phyloP scores from a whole-genome alignment of 345 rosid species.

The Camelina neglecta region DNA sequence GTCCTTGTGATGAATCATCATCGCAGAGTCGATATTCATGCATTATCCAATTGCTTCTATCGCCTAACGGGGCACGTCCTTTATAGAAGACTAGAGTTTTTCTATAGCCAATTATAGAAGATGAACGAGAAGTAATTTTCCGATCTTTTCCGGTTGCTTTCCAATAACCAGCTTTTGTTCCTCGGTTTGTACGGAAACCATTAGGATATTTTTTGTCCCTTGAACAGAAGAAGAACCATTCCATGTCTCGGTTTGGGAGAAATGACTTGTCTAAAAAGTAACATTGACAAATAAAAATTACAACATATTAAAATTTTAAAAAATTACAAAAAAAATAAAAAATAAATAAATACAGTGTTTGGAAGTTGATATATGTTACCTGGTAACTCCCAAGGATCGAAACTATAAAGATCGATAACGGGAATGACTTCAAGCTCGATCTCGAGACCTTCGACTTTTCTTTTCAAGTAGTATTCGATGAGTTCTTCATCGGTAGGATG shows the following conservation, averaged over 20 bases:
- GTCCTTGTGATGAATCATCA: slow-evolving; percentile 52
- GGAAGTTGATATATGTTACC: slow-evolving; percentile 42
- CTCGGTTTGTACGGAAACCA: slow-evolving; percentile 83
- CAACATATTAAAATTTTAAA: not conserved
- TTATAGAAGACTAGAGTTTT: slow-evolving; percentile 84
- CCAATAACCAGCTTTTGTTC: slow-evolving; percentile 93
- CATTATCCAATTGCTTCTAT: slow-evolving; percentile 82
- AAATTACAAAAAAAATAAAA: not conserved
- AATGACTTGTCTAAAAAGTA: slow-evolving; percentile 68
- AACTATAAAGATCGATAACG: slow-evolving; percentile 68
- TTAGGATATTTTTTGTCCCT: slow-evolving; percentile 87
- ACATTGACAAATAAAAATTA: not conserved
- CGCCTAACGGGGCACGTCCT: slow-evolving; percentile 87
- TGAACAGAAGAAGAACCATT: slow-evolving; percentile 95
- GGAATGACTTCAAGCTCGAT: slow-evolving; percentile 81
- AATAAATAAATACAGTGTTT: too few relatives aligned
- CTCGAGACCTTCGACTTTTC: slow-evolving; percentile 63
- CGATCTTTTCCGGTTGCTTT: slow-evolving; percentile 93
- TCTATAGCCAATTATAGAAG: slow-evolving; percentile 58
- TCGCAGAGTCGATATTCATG: slow-evolving; percentile 85
- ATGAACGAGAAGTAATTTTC: slow-evolving; percentile 62
- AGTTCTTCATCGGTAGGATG: slow-evolving; percentile 87
- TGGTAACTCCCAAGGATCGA: slow-evolving; percentile 85
- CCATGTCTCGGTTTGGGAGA: slow-evolving; percentile 81
- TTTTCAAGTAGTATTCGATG: slow-evolving; percentile 66